These are phyloP conservation scores for Penicillium sp. DNA, from an alignment of 2,329 filamentous ascomycete species.

Conservation along the genomic window DNA sequence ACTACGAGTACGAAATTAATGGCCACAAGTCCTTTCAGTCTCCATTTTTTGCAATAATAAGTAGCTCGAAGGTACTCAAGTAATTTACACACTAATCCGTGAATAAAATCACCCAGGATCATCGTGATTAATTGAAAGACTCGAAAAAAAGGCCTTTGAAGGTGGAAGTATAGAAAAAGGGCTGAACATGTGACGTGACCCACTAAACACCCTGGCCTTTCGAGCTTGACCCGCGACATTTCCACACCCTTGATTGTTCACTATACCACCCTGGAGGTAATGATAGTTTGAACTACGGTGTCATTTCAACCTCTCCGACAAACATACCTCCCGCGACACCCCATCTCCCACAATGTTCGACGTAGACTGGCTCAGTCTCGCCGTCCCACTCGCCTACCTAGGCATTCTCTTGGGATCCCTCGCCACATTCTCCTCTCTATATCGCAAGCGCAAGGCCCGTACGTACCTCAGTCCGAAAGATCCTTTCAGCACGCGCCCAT, in stretches of 20 bases:
- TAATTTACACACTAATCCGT: neutral
- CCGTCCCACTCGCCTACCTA: conserved; percentile 87
- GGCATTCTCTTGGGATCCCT: conserved; percentile 84
- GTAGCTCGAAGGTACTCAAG: no score
- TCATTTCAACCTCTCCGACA: neutral
- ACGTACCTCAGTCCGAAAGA: conserved; percentile 36
- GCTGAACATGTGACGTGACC: conserved; percentile 28
- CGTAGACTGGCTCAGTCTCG: conserved; percentile 77
- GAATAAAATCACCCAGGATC: neutral
- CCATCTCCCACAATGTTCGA: conserved; percentile 44
- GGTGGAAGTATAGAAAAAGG: neutral
- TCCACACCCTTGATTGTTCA: neutral
- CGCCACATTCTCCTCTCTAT: conserved; percentile 87
- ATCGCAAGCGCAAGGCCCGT: conserved; percentile 88
- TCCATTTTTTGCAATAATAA: neutral
- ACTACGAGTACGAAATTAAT: conserved; percentile 6
- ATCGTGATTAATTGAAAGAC: neutral
- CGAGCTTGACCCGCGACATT: conserved; percentile 2
- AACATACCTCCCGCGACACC: neutral
- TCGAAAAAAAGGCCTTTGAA: neutral
- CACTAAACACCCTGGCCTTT: conserved; percentile 33
- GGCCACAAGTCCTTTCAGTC: neutral
- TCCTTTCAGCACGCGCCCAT: neutral
- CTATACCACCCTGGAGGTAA: neutral
- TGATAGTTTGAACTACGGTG: neutral